These are phyloP conservation scores for Xanthoconium stramineum DNA, from an alignment of 768 basidiomycete species.

Conservation along the genomic window DNA sequence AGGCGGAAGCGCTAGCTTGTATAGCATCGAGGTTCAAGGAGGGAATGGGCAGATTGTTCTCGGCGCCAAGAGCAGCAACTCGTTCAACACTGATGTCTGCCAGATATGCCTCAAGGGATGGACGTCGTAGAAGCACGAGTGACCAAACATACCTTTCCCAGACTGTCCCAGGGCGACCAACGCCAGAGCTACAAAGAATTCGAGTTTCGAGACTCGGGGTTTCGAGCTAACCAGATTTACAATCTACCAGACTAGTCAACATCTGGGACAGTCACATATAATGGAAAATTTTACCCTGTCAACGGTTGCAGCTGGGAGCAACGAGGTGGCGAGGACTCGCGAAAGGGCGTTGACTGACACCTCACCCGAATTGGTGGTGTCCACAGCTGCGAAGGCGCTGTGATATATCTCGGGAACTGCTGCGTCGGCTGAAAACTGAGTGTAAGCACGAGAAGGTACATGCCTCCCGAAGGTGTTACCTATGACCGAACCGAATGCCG, in stretches of 20 bases:
- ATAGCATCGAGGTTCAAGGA: slow-evolving; percentile 60
- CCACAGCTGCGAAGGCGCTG: slow-evolving; percentile 68
- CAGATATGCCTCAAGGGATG: neutral
- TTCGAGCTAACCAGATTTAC: slow-evolving; percentile 84
- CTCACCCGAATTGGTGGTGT: slow-evolving; percentile 68
- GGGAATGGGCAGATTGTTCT: slow-evolving; percentile 77
- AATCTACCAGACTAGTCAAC: slow-evolving; percentile 50
- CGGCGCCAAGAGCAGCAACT: slow-evolving; percentile 71
- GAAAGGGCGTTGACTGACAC: slow-evolving; percentile 81
- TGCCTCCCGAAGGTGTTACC: slow-evolving; percentile 36
- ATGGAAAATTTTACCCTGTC: slow-evolving; percentile 55
- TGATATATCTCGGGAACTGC: slow-evolving; percentile 78
- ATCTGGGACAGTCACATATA: neutral
- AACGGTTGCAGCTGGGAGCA: slow-evolving; percentile 75
- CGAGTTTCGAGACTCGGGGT: slow-evolving; percentile 77
- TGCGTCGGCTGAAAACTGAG: slow-evolving; percentile 57
- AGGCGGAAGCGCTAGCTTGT: slow-evolving; percentile 50
- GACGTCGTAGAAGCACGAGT: neutral
- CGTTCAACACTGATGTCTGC: slow-evolving; percentile 80
- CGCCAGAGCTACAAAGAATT: slow-evolving; percentile 90
- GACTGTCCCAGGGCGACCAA: slow-evolving; percentile 84
- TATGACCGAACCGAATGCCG: slow-evolving; percentile 67
- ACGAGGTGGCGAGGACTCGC: slow-evolving; percentile 73
- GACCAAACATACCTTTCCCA: slow-evolving; percentile 56
- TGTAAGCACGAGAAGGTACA: slow-evolving; percentile 6